Percentiles rank a stretch among this genome's conserved stretches.
phyloP scores from a whole-genome alignment of 2,329 filamentous ascomycete genomes.

The Didymella glomerata region DNA sequence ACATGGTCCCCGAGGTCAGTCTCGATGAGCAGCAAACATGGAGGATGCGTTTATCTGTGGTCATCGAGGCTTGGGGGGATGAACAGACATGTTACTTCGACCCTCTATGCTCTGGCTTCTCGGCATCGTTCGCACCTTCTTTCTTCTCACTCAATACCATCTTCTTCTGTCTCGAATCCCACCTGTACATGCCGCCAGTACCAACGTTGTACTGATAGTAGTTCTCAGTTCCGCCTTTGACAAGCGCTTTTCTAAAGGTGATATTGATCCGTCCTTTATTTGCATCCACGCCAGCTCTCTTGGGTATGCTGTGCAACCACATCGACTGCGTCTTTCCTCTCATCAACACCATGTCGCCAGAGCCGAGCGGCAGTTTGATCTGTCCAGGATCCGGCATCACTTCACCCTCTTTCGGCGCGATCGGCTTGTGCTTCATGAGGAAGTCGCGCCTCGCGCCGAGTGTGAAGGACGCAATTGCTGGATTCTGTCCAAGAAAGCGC shows the following conservation, averaged over 20 bases:
- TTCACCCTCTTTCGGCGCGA: constrained; percentile 48
- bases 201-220: constrained; percentile 88
- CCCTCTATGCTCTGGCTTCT: neutral
- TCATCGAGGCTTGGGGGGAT: neutral
- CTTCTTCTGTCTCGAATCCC: constrained; percentile 66
- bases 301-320: constrained; percentile 82
- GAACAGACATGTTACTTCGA: neutral
- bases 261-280: constrained; percentile 74
- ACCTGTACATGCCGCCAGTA: constrained; percentile 71
- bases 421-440: constrained; percentile 79
- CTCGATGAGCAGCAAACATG: neutral
- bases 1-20: neutral
- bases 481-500: constrained; percentile 73
- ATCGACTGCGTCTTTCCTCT: constrained; percentile 72
- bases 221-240: constrained; percentile 78
- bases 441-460: constrained; percentile 78
- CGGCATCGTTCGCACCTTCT: constrained; percentile 6
- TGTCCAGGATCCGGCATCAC: constrained; percentile 52
- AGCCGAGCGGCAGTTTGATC: constrained; percentile 64
- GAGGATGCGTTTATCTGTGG: too few species aligned
- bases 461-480: constrained; percentile 78
- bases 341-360: constrained; percentile 84
- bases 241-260: constrained; percentile 76
- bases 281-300: constrained; percentile 70
- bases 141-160: constrained; percentile 54